Evolutionary conservation across 306 rosid species (phyloP).

Genomic region (Arachis hypogaea): DNA sequence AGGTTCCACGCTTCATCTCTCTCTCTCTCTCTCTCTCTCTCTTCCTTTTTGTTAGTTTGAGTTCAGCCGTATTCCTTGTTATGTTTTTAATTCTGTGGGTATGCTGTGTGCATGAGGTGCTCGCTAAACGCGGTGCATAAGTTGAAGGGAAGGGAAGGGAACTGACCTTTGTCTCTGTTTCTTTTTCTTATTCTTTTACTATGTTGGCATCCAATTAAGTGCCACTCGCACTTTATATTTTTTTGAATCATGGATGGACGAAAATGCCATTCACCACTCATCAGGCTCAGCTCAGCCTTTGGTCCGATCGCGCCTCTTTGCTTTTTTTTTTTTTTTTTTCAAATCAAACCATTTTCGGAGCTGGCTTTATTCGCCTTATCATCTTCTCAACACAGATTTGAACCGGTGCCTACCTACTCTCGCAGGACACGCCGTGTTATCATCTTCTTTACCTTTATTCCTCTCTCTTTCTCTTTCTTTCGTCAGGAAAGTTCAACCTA

Average conservation of each 20-base stretch:
- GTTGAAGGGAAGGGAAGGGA: neutral
- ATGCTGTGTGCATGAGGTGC: slow-evolving; percentile 14
- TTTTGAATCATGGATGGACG: slow-evolving; percentile 35
- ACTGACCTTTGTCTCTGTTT: neutral
- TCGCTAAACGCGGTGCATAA: neutral
- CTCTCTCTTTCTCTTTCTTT: no score
- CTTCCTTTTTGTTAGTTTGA: neutral
- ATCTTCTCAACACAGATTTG: no score
- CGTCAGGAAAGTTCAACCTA: neutral
- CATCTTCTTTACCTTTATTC: no score
- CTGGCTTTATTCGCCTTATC: slow-evolving; percentile 15
- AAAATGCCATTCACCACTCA: slow-evolving; percentile 44
- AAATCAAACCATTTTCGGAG: slow-evolving; percentile 13
- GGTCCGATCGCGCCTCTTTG: slow-evolving; percentile 27
- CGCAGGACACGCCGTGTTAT: slow-evolving; percentile 23
- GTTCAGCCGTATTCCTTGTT: neutral
- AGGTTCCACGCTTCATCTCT: slow-evolving; percentile 53
- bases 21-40: neutral
- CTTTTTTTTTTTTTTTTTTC: slow-evolving; percentile 24
- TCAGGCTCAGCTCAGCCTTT: neutral
- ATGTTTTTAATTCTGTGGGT: neutral
- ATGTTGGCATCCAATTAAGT: slow-evolving; percentile 1
- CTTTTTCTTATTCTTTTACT: neutral
- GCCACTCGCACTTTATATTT: slow-evolving; percentile 20
- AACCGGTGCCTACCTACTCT: slow-evolving; percentile 30